Evolutionary conservation across 2,329 filamentous ascomycete species (phyloP), one percentile per base, ranked within the genome.

Genomic region (Monascus ruber): DNA sequence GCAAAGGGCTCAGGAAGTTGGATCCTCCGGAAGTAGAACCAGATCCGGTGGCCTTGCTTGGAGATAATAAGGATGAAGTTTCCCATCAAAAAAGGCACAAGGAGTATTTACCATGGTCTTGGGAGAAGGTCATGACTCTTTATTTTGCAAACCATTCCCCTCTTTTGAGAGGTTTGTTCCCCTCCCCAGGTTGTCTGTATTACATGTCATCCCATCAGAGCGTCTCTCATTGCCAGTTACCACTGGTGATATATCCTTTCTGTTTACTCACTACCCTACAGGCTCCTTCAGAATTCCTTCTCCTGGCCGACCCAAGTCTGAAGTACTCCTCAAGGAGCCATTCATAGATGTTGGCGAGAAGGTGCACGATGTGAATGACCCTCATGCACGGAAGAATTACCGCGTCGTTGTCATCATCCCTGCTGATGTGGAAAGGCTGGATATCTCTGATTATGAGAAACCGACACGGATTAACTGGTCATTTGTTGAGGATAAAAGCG

Each of bases 101-200:
- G 1, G 64, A 63, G 8, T 62, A 66, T 33, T 59, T 56, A 10
- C 63, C 68, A 1, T 94, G 87, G 85, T 82, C 75, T 49, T 95
- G 86, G 81, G 66, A 67, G 35, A 81, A 70, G 46, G 87, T 94
- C 64, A 62, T 95, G 31, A 87, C 84, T 37, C 84, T 77, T 36
- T 85, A 91, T 59, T 96, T 95, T 73, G 89, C 86, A 17, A 95
- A 95, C 60, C 64, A 91, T 50, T 81, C 76, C 48, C 89, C 89
- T 5, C 67, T 70, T 1, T 86, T 94, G 79, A 74, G 88, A 66
- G 76, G 77, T 77, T 57, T 37, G 61, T 59, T 35, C 35, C 24
- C 17, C 17, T 17, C 17, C 17, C 17, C 17, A 17, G 24, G 41
- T 39, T 36, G 6, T 26, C 28, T 39, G 29, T 24, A 24, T 34